Percentiles rank a stretch among this genome's conserved stretches.
phyloP scores from a whole-genome alignment of 192 early-diverging fungal genomes.

The Lunasporangiospora selenospora region DNA sequence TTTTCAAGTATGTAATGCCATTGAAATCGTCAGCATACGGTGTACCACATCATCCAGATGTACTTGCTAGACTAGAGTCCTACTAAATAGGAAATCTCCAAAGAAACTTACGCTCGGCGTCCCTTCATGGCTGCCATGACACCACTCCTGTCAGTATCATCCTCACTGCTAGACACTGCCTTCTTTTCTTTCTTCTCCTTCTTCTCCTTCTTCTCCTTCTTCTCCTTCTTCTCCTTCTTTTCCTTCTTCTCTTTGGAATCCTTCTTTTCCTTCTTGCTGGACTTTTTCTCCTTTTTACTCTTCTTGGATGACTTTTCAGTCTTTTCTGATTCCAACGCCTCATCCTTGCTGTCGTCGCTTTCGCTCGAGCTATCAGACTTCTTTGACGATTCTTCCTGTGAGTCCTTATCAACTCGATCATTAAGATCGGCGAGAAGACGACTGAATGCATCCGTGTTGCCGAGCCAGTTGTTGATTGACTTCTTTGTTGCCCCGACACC shows the following conservation, averaged over 20 bases:
- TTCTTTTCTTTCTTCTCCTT: slow-evolving; percentile 39
- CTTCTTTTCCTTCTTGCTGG: slow-evolving; percentile 48
- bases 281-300: slow-evolving; percentile 31
- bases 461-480: slow-evolving; percentile 93
- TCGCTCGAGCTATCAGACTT: slow-evolving; percentile 36
- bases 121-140: slow-evolving; percentile 33
- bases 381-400: slow-evolving; percentile 46
- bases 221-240: slow-evolving; percentile 48
- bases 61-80: neutral
- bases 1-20: too few relatives aligned
- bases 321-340: slow-evolving; percentile 45
- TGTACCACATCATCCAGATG: neutral
- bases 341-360: slow-evolving; percentile 9
- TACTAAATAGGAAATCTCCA: neutral
- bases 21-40: too few relatives aligned
- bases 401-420: slow-evolving; percentile 53
- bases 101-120: slow-evolving; percentile 57
- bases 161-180: neutral
- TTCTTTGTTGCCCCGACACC: slow-evolving; percentile 92
- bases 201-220: slow-evolving; percentile 39
- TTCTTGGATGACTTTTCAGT: slow-evolving; percentile 44
- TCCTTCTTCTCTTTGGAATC: slow-evolving; percentile 52
- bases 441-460: slow-evolving; percentile 87
- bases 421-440: slow-evolving; percentile 84
- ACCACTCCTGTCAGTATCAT: slow-evolving; percentile 6